A percentile compares a stretch with the other conserved stretches of the same genome.
phyloP scores from a whole-genome alignment of 129 eudicot genomes.

The Heracleum sosnowskyi region DNA sequence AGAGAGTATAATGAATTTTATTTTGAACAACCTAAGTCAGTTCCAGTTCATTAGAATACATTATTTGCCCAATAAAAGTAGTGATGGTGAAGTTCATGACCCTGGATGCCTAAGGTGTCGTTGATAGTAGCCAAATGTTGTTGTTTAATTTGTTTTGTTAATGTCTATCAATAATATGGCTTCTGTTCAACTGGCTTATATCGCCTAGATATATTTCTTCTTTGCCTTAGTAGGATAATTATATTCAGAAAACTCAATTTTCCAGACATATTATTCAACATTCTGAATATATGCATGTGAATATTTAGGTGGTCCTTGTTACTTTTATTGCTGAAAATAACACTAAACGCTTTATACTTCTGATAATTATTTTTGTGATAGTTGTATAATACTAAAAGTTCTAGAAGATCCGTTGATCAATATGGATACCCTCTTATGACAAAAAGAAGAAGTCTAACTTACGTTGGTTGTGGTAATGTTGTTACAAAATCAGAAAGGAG shows the following conservation, averaged over 20 bases:
- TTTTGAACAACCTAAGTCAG: no score
- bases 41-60: no score
- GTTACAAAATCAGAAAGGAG: constrained; percentile 74
- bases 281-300: constrained; percentile 78
- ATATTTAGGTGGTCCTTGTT: background rate
- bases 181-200: background rate
- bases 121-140: no score
- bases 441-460: constrained; percentile 81
- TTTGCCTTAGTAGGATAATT: constrained; percentile 56
- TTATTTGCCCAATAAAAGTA: no score
- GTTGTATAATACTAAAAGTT: constrained; percentile 67
- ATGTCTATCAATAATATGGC: background rate
- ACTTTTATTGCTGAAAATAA: background rate
- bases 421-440: constrained; percentile 90
- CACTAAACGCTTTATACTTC: background rate
- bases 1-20: no score
- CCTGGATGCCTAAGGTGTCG: no score
- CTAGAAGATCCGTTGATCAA: no score
- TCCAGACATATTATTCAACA: constrained; percentile 67
- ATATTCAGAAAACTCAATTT: constrained; percentile 80
- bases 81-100: no score
- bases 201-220: background rate
- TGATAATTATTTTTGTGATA: constrained; percentile 22
- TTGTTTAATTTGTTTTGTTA: background rate
- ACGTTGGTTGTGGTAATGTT: constrained; percentile 99